Percentiles rank a stretch among this genome's conserved stretches.
These are phyloP conservation scores for Debaryomyces singareniensis DNA, from an alignment of 1,139 yeast species.

Conservation along the genomic window DNA sequence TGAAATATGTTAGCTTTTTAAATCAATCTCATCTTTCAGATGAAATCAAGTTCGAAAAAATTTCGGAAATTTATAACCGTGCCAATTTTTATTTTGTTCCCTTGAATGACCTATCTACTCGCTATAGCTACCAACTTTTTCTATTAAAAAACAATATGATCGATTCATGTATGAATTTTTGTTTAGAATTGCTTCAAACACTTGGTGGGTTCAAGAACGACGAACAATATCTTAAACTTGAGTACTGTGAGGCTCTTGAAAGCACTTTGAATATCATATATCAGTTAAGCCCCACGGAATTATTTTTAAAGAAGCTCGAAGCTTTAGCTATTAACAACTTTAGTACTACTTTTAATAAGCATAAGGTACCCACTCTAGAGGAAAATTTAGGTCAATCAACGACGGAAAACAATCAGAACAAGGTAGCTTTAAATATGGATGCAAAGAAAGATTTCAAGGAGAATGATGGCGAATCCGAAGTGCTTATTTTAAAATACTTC, in stretches of 20 bases:
- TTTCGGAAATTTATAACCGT: slow-evolving; percentile 28
- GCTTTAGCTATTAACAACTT: slow-evolving; percentile 15
- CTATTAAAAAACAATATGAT: slow-evolving; percentile 15
- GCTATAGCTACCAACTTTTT: slow-evolving; percentile 38
- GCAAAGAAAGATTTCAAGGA: slow-evolving; percentile 1
- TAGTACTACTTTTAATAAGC: slow-evolving; percentile 8
- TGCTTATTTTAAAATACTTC: not conserved
- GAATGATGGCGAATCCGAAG: slow-evolving; percentile 1
- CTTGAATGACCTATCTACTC: slow-evolving; percentile 24
- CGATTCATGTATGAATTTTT: slow-evolving; percentile 21
- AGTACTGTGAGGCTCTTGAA: slow-evolving; percentile 17
- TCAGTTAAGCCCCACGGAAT: slow-evolving; percentile 3
- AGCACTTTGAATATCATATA: slow-evolving; percentile 17
- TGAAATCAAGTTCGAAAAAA: slow-evolving; percentile 15
- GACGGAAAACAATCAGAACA: too few species aligned
- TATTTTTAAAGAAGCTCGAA: slow-evolving; percentile 9
- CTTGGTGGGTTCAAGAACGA: slow-evolving; percentile 17
- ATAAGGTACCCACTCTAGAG: slow-evolving; percentile 1
- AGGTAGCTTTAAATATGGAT: too few species aligned
- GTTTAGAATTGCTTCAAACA: slow-evolving; percentile 21
- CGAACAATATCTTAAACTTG: slow-evolving; percentile 15
- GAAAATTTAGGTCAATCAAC: not conserved
- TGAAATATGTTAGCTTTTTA: slow-evolving; percentile 44
- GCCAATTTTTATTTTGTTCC: slow-evolving; percentile 45
- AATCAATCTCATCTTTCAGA: slow-evolving; percentile 8